phyloP scores from a whole-genome alignment of 768 basidiomycete species.

The Agaricus blazei region DNA sequence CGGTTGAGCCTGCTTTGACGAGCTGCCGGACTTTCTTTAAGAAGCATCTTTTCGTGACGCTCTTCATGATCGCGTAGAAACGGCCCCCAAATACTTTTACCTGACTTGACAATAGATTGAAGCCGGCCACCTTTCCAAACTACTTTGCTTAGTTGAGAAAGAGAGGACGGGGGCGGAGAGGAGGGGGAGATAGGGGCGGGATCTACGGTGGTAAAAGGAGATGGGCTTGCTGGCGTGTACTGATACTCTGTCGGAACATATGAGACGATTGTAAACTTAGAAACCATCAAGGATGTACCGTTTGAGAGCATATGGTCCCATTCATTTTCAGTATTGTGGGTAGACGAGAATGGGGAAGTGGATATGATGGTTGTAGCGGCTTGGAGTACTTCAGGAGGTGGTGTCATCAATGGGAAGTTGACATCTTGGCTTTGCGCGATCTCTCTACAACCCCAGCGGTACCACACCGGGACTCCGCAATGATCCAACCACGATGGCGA shows the following conservation, averaged over 20 bases:
- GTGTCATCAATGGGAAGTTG: background rate
- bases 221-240: background rate
- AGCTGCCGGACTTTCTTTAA: background rate
- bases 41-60: background rate
- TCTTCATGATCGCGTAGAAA: background rate
- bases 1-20: background rate
- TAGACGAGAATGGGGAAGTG: too few species aligned
- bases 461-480: background rate
- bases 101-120: too few species aligned
- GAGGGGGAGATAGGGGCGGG: background rate
- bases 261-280: background rate
- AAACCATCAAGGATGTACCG: background rate
- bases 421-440: background rate
- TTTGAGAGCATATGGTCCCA: too few species aligned
- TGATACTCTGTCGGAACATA: background rate
- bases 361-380: background rate
- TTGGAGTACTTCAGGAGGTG: background rate
- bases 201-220: background rate
- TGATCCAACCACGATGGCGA: background rate
- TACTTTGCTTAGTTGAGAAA: background rate
- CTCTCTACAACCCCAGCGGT: background rate
- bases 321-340: too few species aligned
- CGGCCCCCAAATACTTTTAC: background rate
- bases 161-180: background rate
- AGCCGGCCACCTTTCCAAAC: background rate